A percentile compares a stretch with the other conserved stretches of the same genome.
phyloP scores from a whole-genome alignment of 169 alveolate genomes.

The Plasmodium fragile region DNA sequence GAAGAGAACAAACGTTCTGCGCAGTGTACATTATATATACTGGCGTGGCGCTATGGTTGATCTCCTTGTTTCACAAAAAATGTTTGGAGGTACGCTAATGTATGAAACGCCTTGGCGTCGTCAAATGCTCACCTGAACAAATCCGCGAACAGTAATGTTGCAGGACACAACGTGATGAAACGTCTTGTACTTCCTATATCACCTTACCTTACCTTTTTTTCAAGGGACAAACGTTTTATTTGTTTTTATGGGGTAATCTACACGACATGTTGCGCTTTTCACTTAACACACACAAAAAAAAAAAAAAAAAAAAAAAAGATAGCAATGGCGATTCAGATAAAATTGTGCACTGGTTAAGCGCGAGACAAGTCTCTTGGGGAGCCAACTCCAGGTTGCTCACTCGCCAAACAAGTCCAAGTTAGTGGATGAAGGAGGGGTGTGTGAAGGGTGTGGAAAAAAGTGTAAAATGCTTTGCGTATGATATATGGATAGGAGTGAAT shows the following conservation, averaged over 20 bases:
- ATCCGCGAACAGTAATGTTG: background rate
- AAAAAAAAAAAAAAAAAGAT: too few relatives aligned
- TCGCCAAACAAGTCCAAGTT: background rate
- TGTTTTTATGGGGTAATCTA: background rate
- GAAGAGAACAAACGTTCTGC: background rate
- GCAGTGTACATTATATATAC: background rate
- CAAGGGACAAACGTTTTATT: background rate
- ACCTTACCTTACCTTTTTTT: background rate
- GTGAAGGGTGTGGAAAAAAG: background rate
- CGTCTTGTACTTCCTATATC: background rate
- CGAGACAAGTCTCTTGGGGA: background rate
- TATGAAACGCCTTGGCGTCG: background rate
- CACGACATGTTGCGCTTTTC: background rate
- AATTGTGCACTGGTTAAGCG: background rate
- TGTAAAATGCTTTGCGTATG: background rate
- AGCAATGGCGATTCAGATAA: background rate
- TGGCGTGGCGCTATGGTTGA: background rate
- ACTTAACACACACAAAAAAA: background rate
- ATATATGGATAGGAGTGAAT: background rate
- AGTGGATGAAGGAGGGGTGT: background rate
- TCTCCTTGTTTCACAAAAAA: background rate
- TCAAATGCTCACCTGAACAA: background rate
- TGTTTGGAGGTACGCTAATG: background rate
- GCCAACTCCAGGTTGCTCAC: background rate
- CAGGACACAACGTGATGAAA: background rate